phyloP scores from a whole-genome alignment of 208 protist genomes.

The Vickermania spadyakhi region DNA sequence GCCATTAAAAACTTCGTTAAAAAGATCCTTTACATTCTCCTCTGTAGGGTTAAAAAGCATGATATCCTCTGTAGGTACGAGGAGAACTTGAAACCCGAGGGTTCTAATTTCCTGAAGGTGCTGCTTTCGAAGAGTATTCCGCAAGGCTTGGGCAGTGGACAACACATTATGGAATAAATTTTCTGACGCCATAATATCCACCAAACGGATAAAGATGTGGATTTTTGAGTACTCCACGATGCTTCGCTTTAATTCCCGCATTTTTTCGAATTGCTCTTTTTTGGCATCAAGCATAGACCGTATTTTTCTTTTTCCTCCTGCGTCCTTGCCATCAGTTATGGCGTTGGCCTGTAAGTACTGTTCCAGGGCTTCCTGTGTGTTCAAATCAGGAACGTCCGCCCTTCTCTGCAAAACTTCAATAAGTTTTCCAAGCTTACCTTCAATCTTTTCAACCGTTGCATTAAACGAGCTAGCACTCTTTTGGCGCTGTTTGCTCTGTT shows the following conservation, averaged over 20 bases:
- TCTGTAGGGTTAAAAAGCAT: slow-evolving; percentile 77
- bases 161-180: slow-evolving; percentile 72
- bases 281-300: slow-evolving; percentile 91
- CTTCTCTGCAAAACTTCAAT: slow-evolving; percentile 67
- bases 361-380: slow-evolving; percentile 84
- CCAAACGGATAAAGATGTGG: slow-evolving; percentile 82
- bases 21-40: slow-evolving; percentile 37
- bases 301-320: slow-evolving; percentile 51
- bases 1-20: slow-evolving; percentile 48
- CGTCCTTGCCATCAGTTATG: slow-evolving; percentile 17
- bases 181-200: slow-evolving; percentile 82
- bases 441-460: slow-evolving; percentile 63
- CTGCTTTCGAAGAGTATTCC: slow-evolving; percentile 64
- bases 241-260: slow-evolving; percentile 88
- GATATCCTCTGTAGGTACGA: slow-evolving; percentile 46
- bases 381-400: slow-evolving; percentile 89
- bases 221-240: slow-evolving; percentile 88
- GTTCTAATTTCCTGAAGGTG: slow-evolving; percentile 47
- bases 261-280: slow-evolving; percentile 67
- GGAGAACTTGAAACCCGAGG: slow-evolving; percentile 85
- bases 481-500: slow-evolving; percentile 68
- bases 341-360: slow-evolving; percentile 86
- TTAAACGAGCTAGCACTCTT: slow-evolving; percentile 41
- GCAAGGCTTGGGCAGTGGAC: slow-evolving; percentile 44
- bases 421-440: slow-evolving; percentile 75